Percentiles rank a stretch among this genome's conserved stretches.
These are phyloP conservation scores for Endoconidiophora polonica DNA, from an alignment of 2,329 filamentous ascomycete genomes.

Conservation along the genomic window DNA sequence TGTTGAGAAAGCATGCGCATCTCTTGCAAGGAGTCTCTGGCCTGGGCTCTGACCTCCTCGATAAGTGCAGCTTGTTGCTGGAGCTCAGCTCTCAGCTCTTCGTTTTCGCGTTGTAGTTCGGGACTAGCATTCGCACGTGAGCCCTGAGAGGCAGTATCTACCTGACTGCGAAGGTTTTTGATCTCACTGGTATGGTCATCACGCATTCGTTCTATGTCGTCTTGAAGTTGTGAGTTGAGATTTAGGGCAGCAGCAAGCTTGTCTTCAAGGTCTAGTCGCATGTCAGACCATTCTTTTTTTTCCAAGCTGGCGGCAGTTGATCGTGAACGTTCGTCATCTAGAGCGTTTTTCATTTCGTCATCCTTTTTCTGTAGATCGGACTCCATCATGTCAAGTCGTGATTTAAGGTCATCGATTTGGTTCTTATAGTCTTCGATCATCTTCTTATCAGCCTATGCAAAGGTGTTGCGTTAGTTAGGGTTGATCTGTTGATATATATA, in stretches of 20 bases:
- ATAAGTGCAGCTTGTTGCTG: slow-evolving; percentile 66
- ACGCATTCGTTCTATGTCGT: slow-evolving; percentile 60
- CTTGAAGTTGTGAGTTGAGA: slow-evolving; percentile 62
- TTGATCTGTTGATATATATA: neutral
- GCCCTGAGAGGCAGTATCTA: slow-evolving; percentile 24
- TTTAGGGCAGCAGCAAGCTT: slow-evolving; percentile 59
- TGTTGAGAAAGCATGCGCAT: slow-evolving; percentile 77
- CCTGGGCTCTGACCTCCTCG: slow-evolving; percentile 72
- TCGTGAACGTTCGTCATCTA: slow-evolving; percentile 41
- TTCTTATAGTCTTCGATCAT: slow-evolving; percentile 45
- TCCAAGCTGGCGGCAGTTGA: slow-evolving; percentile 38
- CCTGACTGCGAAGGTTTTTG: slow-evolving; percentile 43
- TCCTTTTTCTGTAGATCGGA: slow-evolving; percentile 53
- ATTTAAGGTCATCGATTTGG: slow-evolving; percentile 62
- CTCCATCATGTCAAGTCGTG: slow-evolving; percentile 61
- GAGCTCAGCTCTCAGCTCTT: slow-evolving; percentile 47
- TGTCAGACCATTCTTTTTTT: slow-evolving; percentile 53
- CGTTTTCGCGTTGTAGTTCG: slow-evolving; percentile 51
- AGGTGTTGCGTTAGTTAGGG: neutral
- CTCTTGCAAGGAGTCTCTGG: slow-evolving; percentile 66
- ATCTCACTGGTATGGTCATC: slow-evolving; percentile 49
- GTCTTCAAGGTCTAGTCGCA: slow-evolving; percentile 50
- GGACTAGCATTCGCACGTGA: slow-evolving; percentile 5
- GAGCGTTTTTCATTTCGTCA: slow-evolving; percentile 43
- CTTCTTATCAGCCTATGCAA: slow-evolving; percentile 8